Percentiles rank a stretch among this genome's conserved stretches.
Evolutionary conservation across 2,329 filamentous ascomycete genomes (phyloP).

Genomic region (Exophiala dermatitidis): DNA sequence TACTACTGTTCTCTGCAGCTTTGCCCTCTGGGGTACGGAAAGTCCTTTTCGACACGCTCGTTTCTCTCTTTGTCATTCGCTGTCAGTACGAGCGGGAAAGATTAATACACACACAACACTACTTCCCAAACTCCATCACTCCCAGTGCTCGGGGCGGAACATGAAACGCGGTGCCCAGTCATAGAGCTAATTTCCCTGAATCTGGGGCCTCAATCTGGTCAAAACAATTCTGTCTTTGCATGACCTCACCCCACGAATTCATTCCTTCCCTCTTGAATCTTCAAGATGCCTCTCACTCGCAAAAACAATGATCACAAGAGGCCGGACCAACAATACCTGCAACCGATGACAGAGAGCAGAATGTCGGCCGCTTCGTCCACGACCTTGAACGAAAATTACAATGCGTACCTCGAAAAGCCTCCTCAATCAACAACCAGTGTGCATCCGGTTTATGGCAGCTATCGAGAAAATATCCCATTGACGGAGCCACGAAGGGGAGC

Average conservation of each 20-base stretch:
- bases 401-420: conserved; percentile 14
- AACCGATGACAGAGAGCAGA: conserved; percentile 20
- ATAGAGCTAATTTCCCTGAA: conserved; percentile 7
- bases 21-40: background rate
- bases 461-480: conserved; percentile 12
- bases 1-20: too few species aligned
- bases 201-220: conserved; percentile 11
- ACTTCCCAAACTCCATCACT: background rate
- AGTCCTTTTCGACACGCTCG: background rate
- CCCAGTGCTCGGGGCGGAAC: background rate
- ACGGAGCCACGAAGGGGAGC: conserved; percentile 9
- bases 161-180: conserved; percentile 1
- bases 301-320: conserved; percentile 17
- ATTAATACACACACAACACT: background rate
- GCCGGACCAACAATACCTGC: conserved; percentile 3
- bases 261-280: background rate
- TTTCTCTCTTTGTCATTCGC: background rate
- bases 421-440: background rate
- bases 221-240: conserved; percentile 9
- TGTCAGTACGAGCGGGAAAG: background rate
- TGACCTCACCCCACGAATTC: conserved; percentile 9
- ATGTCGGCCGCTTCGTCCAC: conserved; percentile 13
- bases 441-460: conserved; percentile 19
- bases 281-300: conserved; percentile 24
- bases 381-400: conserved; percentile 7